Conservation (phyloP, 164 flowering plant genomes). For the Vitis amurensis region DNA sequence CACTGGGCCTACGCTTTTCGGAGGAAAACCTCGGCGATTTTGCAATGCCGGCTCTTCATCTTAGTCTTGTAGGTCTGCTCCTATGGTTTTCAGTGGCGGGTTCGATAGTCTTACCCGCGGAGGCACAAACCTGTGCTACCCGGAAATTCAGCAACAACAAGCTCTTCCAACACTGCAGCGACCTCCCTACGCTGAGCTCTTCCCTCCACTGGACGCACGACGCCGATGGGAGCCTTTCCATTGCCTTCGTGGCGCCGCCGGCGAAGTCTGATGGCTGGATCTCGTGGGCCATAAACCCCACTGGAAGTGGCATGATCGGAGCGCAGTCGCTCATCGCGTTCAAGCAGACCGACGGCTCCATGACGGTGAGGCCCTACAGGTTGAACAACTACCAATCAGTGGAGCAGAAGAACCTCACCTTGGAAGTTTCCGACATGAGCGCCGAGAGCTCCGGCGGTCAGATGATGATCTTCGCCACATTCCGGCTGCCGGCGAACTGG, state of each 20-base stretch:
- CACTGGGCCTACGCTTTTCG: too few species aligned
- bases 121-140: constrained; percentile 28
- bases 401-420: constrained; percentile 17
- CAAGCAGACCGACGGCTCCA: constrained; percentile 2
- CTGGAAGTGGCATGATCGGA: constrained; percentile 27
- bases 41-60: too few species aligned
- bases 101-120: constrained; percentile 14
- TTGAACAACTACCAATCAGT: constrained; percentile 20
- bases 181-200: constrained; percentile 24
- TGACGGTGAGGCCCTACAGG: constrained; percentile 31
- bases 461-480: constrained; percentile 22
- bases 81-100: neutral
- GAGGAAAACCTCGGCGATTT: too few species aligned
- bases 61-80: too few species aligned
- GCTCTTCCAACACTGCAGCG: constrained; percentile 23
- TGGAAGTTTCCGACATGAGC: constrained; percentile 23
- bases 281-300: constrained; percentile 45
- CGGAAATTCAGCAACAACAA: constrained; percentile 25
- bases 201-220: constrained; percentile 37
- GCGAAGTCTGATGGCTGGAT: constrained; percentile 34
- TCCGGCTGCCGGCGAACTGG: constrained; percentile 21
- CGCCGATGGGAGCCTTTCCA: constrained; percentile 26
- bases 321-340: constrained; percentile 30
- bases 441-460: constrained; percentile 18
- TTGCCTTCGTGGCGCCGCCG: constrained; percentile 29